These are phyloP conservation scores for Hyphopichia khmerensis DNA, from an alignment of 1,139 yeast species.

Conservation along the genomic window DNA sequence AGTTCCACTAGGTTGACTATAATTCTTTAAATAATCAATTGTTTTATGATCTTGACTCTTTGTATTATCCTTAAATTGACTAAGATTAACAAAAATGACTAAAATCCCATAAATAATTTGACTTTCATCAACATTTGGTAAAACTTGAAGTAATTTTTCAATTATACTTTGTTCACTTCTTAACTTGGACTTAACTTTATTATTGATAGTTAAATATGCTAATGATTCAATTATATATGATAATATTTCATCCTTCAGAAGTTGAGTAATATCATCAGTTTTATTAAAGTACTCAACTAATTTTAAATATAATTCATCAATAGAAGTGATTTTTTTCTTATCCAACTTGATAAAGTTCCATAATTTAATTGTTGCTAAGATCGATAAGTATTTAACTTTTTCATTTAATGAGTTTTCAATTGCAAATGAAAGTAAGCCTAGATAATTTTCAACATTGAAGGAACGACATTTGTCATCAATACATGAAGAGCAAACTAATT, in stretches of 20 bases:
- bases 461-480: slow-evolving; percentile 36
- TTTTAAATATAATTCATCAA: slow-evolving; percentile 19
- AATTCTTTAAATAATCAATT: slow-evolving; percentile 31
- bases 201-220: slow-evolving; percentile 45
- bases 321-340: slow-evolving; percentile 14
- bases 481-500: slow-evolving; percentile 33
- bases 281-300: slow-evolving; percentile 15
- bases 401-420: slow-evolving; percentile 8
- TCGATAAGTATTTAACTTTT: slow-evolving; percentile 29
- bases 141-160: slow-evolving; percentile 15
- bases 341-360: slow-evolving; percentile 41
- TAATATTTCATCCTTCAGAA: slow-evolving; percentile 5
- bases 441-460: slow-evolving; percentile 29
- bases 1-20: slow-evolving; percentile 28
- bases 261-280: background rate
- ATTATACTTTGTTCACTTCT: slow-evolving; percentile 34
- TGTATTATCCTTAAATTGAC: slow-evolving; percentile 24
- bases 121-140: slow-evolving; percentile 11
- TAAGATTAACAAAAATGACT: slow-evolving; percentile 35
- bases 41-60: slow-evolving; percentile 16
- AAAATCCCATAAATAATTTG: slow-evolving; percentile 36
- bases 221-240: slow-evolving; percentile 43
- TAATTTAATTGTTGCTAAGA: slow-evolving; percentile 38
- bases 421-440: slow-evolving; percentile 25
- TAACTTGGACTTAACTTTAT: slow-evolving; percentile 26